These are phyloP conservation scores for Colletotrichum paranaense DNA, from an alignment of 2,329 filamentous ascomycete species.

Conservation along the genomic window DNA sequence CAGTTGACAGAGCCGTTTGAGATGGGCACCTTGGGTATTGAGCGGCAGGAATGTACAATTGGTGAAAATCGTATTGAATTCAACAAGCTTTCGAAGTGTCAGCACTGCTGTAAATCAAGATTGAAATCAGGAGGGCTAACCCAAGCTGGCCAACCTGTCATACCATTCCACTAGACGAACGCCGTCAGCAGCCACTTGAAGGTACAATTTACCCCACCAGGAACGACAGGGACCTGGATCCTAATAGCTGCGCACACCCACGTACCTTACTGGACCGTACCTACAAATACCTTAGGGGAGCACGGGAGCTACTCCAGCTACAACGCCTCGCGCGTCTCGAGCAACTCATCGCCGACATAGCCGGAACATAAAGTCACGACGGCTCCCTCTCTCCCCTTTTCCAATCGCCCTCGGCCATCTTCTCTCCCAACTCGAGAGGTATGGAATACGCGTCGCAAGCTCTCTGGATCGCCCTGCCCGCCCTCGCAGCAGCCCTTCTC, in stretches of 20 bases:
- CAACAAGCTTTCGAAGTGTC: not conserved
- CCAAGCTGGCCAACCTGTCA: not conserved
- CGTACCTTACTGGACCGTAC: not conserved
- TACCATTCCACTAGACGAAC: not conserved
- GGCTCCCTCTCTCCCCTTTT: not conserved
- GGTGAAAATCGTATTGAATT: not conserved
- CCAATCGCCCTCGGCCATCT: not conserved
- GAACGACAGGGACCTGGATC: not conserved
- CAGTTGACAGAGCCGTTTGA: not conserved
- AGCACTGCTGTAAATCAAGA: not conserved
- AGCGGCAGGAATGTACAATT: not conserved
- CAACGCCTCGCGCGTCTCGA: not conserved
- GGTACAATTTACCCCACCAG: not conserved
- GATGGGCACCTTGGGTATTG: not conserved
- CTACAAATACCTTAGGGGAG: no score
- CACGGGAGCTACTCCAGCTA: no score
- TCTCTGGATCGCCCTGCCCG: conserved; percentile 63
- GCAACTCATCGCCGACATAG: not conserved
- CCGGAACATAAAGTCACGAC: not conserved
- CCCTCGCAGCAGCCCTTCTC: conserved; percentile 48
- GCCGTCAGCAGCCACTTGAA: not conserved
- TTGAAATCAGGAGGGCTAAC: not conserved
- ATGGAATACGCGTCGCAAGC: conserved; percentile 46
- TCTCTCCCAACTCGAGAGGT: not conserved
- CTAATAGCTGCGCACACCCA: not conserved